Percentiles rank a stretch among this genome's conserved stretches.
phyloP scores from a whole-genome alignment of 2,329 filamentous ascomycete genomes.

The Chaetomiaceae sp. region DNA sequence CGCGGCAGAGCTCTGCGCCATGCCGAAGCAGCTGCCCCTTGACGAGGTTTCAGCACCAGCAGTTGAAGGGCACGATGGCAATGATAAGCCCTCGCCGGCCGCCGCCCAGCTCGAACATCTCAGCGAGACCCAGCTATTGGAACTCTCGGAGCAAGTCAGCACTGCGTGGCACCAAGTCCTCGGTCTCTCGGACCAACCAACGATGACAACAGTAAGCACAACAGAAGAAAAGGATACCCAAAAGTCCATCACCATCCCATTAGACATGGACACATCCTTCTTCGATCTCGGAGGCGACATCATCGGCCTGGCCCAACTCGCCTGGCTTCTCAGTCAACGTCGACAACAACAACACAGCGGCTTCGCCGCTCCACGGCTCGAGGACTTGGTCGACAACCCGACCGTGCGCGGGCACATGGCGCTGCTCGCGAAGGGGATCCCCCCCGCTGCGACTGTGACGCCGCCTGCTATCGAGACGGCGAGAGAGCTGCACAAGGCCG shows the following conservation, averaged over 20 bases:
- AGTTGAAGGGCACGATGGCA: background rate
- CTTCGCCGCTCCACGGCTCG: slow-evolving; percentile 9
- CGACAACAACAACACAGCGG: too few relatives aligned
- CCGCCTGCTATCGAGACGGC: background rate
- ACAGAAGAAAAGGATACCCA: background rate
- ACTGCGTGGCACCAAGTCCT: slow-evolving; percentile 20
- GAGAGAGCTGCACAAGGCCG: background rate
- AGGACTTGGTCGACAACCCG: slow-evolving; percentile 18
- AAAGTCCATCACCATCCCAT: background rate
- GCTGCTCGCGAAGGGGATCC: slow-evolving; percentile 8
- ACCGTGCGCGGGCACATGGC: slow-evolving; percentile 23
- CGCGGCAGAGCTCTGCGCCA: background rate
- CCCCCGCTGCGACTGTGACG: background rate
- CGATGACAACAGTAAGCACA: background rate
- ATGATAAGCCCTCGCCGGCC: background rate
- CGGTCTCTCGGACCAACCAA: background rate
- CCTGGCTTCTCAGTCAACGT: slow-evolving; percentile 16
- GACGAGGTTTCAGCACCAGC: background rate
- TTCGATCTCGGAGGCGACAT: slow-evolving; percentile 24
- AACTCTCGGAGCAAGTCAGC: slow-evolving; percentile 11
- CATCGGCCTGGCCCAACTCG: slow-evolving; percentile 31
- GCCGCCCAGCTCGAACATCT: slow-evolving; percentile 4
- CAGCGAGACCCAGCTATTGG: background rate
- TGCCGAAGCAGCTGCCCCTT: slow-evolving; percentile 11
- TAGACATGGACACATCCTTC: slow-evolving; percentile 19